Evolutionary conservation across 306 rosid genomes (phyloP).

Genomic region (Crataegus laevigata): DNA sequence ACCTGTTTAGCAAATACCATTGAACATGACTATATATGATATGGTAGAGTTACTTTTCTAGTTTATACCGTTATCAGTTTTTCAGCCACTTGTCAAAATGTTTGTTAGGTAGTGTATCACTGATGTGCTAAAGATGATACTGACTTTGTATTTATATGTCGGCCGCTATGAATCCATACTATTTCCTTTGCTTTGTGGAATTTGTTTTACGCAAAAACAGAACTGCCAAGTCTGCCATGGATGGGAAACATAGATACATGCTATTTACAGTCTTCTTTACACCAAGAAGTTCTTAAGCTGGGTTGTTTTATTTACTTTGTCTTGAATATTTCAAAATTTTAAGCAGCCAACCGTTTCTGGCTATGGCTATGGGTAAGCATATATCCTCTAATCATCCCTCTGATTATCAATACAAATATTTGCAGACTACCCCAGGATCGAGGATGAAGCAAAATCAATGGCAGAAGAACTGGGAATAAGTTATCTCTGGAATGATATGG

Average conservation of each 20-base stretch:
- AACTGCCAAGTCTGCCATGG: not conserved
- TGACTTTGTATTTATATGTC: not conserved
- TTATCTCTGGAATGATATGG: constrained; percentile 51
- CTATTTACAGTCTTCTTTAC: not conserved
- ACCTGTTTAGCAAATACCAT: not conserved
- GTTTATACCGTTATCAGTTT: not conserved
- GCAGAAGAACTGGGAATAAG: constrained; percentile 67
- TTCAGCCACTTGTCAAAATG: not conserved
- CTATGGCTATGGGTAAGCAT: constrained; percentile 6
- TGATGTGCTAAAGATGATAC: not conserved
- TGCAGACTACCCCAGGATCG: constrained; percentile 88
- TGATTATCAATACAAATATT: constrained; percentile 12
- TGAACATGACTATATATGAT: not conserved
- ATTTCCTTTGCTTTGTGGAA: not conserved
- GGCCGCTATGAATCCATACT: not conserved
- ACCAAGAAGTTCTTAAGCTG: constrained; percentile 7
- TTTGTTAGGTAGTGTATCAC: not conserved
- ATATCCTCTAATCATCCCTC: constrained; percentile 10
- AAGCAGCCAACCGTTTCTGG: not conserved
- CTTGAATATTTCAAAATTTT: constrained; percentile 2
- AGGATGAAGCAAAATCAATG: constrained; percentile 66
- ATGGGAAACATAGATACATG: not conserved
- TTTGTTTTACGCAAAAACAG: not conserved
- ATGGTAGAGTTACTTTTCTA: not conserved
- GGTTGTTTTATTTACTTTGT: not conserved